These are phyloP conservation scores for Phytophthora capsici DNA, from an alignment of 352 stramenopile genomes.

Conservation along the genomic window DNA sequence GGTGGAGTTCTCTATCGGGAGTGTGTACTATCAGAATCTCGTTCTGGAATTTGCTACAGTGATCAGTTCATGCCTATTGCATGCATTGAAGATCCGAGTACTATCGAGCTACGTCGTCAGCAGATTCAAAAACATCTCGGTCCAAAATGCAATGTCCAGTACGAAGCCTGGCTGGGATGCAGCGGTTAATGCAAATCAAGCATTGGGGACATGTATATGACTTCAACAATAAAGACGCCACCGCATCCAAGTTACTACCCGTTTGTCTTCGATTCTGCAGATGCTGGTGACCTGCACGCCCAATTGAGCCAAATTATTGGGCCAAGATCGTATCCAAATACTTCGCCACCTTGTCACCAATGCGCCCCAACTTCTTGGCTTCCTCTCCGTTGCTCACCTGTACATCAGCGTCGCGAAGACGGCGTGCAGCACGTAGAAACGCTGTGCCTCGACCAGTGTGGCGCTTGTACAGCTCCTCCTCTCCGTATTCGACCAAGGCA, in stretches of 20 bases:
- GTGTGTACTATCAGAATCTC: conserved; percentile 18
- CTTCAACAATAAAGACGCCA: conserved; percentile 1
- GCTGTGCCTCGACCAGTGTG: conserved; percentile 70
- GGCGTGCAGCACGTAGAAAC: conserved; percentile 65
- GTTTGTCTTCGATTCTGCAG: conserved; percentile 2
- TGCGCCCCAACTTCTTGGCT: conserved; percentile 59
- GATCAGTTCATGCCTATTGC: conserved; percentile 29
- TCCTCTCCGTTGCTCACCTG: conserved; percentile 57
- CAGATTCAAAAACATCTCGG: conserved; percentile 36
- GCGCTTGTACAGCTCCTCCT: conserved; percentile 54
- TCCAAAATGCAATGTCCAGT: conserved; percentile 15
- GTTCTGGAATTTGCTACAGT: conserved; percentile 38
- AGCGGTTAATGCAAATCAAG: neutral
- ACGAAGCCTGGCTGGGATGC: conserved; percentile 39
- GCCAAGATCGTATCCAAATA: conserved; percentile 61
- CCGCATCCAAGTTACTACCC: conserved; percentile 1
- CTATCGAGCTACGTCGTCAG: conserved; percentile 27
- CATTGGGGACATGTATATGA: no score
- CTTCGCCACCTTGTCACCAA: conserved; percentile 67
- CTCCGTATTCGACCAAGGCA: conserved; percentile 61
- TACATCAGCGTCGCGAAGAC: conserved; percentile 51
- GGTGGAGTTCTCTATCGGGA: conserved; percentile 34
- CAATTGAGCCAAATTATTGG: conserved; percentile 10
- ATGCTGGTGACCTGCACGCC: conserved; percentile 10
- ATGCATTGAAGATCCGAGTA: conserved; percentile 13